These are phyloP conservation scores for Raphanus hybrid DNA, from an alignment of 441 rosid species.

Conservation along the genomic window DNA sequence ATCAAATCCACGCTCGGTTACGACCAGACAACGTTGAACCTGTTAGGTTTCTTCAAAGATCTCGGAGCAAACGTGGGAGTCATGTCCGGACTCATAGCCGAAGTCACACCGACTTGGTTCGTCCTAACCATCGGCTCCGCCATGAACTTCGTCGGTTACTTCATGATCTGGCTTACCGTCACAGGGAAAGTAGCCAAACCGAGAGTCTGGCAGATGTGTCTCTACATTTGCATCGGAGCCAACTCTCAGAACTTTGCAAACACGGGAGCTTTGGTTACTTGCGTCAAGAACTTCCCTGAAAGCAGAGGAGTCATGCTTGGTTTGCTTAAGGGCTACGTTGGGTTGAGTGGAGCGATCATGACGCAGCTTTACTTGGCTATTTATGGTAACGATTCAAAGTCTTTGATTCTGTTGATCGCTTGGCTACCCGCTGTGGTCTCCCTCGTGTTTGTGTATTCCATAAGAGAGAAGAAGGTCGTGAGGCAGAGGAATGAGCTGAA, in stretches of 20 bases:
- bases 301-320: conserved; percentile 84
- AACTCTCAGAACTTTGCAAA: conserved; percentile 85
- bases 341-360: conserved; percentile 85
- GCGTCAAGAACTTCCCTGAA: conserved; percentile 87
- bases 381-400: conserved; percentile 72
- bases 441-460: conserved; percentile 66
- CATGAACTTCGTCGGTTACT: conserved; percentile 79
- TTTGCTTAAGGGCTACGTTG: conserved; percentile 78
- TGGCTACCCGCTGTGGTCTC: conserved; percentile 90
- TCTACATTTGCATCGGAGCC: conserved; percentile 77
- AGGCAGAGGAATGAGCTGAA: conserved; percentile 61
- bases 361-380: conserved; percentile 82
- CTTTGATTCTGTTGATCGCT: conserved; percentile 73
- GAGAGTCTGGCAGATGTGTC: conserved; percentile 81
- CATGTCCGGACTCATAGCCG: conserved; percentile 73
- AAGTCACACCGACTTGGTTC: conserved; percentile 86
- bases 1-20: conserved; percentile 74
- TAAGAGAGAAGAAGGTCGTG: conserved; percentile 55
- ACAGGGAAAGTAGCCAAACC: conserved; percentile 66
- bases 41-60: conserved; percentile 80
- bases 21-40: conserved; percentile 80
- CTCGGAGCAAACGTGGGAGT: conserved; percentile 88
- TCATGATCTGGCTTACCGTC: conserved; percentile 84
- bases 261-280: conserved; percentile 85
- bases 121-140: conserved; percentile 73